Evolutionary conservation across 805 yeast genomes (phyloP).

Genomic region (Yamadazyma akitaensis): DNA sequence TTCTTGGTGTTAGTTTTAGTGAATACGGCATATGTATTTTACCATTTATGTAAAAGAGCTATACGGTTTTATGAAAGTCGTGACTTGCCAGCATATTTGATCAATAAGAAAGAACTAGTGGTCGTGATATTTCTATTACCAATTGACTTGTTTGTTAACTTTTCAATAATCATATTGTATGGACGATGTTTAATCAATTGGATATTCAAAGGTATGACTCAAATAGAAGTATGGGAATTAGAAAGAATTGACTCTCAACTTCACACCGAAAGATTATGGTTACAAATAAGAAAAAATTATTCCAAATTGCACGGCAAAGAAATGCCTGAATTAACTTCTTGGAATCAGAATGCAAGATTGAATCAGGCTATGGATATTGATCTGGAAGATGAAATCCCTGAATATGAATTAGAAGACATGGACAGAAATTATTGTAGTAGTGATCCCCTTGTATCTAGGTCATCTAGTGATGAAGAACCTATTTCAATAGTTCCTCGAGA

Average conservation of each 20-base stretch:
- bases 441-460: conserved; percentile 5
- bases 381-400: conserved; percentile 2
- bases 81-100: conserved; percentile 53
- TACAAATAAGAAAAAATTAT: conserved; percentile 45
- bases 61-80: conserved; percentile 45
- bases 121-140: conserved; percentile 56
- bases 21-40: conserved; percentile 46
- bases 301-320: conserved; percentile 33
- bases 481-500: conserved; percentile 25
- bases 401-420: conserved; percentile 2
- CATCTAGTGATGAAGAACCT: neutral
- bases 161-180: conserved; percentile 57
- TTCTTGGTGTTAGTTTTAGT: conserved; percentile 65
- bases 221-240: conserved; percentile 88
- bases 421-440: conserved; percentile 6
- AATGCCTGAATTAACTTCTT: conserved; percentile 46
- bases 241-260: conserved; percentile 75
- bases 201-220: conserved; percentile 68
- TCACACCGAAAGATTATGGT: conserved; percentile 53
- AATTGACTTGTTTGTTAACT: conserved; percentile 53
- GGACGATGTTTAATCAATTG: conserved; percentile 59
- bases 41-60: conserved; percentile 40
- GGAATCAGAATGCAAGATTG: conserved; percentile 31
- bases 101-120: conserved; percentile 50
- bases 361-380: conserved; percentile 15